Evolutionary conservation across 441 rosid species (phyloP).

Genomic region (Viola pubescens): DNA sequence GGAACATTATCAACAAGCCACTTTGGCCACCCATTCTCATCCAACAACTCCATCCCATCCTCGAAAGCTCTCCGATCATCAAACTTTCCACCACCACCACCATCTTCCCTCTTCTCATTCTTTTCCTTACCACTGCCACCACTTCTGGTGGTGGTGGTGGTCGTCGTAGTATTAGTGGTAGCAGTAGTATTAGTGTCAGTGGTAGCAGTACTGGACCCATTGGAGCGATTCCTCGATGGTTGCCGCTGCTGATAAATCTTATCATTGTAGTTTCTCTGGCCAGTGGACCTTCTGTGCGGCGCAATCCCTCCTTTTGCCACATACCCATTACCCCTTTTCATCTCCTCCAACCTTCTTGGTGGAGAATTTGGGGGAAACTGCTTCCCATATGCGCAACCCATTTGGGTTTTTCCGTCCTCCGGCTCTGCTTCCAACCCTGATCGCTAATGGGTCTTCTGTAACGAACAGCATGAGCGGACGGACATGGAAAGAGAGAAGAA

Average conservation of each 20-base stretch:
- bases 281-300: slow-evolving; percentile 29
- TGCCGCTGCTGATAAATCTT: slow-evolving; percentile 8
- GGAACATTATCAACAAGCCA: slow-evolving; percentile 55
- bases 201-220: not conserved
- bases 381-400: slow-evolving; percentile 46
- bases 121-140: slow-evolving; percentile 4
- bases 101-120: slow-evolving; percentile 4
- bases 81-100: slow-evolving; percentile 11
- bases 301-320: slow-evolving; percentile 12
- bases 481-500: not conserved
- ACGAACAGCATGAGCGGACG: not conserved
- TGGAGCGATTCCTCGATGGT: slow-evolving; percentile 9
- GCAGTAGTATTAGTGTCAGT: too few species aligned
- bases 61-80: not conserved
- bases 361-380: slow-evolving; percentile 21
- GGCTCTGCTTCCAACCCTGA: not conserved
- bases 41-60: slow-evolving; percentile 8
- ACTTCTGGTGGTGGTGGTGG: not conserved
- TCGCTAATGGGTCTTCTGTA: not conserved
- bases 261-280: slow-evolving; percentile 26
- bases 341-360: slow-evolving; percentile 26
- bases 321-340: slow-evolving; percentile 35
- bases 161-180: too few species aligned
- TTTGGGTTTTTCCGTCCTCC: slow-evolving; percentile 9
- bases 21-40: slow-evolving; percentile 52